Evolutionary conservation across 164 flowering plant genomes (phyloP).

Genomic region (Paratinospora sagittata): DNA sequence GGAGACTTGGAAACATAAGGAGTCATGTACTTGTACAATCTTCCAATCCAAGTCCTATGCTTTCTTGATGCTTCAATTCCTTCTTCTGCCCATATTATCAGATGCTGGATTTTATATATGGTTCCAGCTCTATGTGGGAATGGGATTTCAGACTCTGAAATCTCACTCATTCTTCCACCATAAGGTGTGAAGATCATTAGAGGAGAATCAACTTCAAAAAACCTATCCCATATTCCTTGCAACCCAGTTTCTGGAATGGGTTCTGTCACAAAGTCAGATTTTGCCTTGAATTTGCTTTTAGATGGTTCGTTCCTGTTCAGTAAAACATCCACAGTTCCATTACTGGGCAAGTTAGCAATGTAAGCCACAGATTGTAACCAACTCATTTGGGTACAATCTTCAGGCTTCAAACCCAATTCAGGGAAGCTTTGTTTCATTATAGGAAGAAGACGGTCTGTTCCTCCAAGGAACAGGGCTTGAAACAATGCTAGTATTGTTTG

Average conservation of each 20-base stretch:
- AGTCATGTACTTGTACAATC: conserved; percentile 17
- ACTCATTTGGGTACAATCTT: conserved; percentile 6
- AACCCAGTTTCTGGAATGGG: conserved; percentile 15
- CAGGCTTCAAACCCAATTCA: conserved; percentile 7
- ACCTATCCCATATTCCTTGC: conserved; percentile 16
- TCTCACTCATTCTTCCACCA: conserved; percentile 25
- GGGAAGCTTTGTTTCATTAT: conserved; percentile 8
- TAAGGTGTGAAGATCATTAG: conserved; percentile 8
- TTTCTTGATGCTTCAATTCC: conserved; percentile 6
- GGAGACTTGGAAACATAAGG: conserved; percentile 18
- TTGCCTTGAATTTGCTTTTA: neutral
- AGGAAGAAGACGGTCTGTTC: neutral
- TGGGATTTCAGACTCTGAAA: conserved; percentile 16
- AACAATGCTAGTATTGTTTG: conserved; percentile 3
- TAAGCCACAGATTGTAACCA: conserved; percentile 3
- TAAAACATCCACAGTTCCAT: neutral
- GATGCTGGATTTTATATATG: conserved; percentile 17
- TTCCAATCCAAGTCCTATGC: conserved; percentile 21
- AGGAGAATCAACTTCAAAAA: conserved; percentile 1
- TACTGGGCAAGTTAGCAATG: neutral
- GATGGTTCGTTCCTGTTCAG: neutral
- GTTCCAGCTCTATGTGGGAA: conserved; percentile 23
- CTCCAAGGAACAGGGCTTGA: conserved; percentile 2
- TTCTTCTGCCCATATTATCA: conserved; percentile 8
- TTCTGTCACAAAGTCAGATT: conserved; percentile 12